phyloP scores from a whole-genome alignment of 441 rosid species.

The Erodium moschatum region DNA sequence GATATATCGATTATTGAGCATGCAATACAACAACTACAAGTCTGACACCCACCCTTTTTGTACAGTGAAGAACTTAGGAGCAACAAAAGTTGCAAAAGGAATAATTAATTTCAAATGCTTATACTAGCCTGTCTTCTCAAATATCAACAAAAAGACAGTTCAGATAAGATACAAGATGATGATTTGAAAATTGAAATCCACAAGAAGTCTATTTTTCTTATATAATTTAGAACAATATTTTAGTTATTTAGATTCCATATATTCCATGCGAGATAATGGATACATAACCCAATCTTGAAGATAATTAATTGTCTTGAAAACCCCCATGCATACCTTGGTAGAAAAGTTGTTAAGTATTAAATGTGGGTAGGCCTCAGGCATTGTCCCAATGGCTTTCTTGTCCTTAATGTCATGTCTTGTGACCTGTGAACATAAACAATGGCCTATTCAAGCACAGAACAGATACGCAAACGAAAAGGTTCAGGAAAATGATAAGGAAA shows the following conservation, averaged over 20 bases:
- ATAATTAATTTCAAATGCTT: not conserved
- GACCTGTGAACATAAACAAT: slow-evolving; percentile 37
- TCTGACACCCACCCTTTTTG: not conserved
- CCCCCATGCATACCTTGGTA: slow-evolving; percentile 38
- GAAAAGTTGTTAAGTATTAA: slow-evolving; percentile 69
- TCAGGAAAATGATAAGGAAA: slow-evolving; percentile 10
- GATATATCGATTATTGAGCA: not conserved
- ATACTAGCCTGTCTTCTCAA: not conserved
- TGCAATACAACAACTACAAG: not conserved
- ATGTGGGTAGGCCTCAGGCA: slow-evolving; percentile 92
- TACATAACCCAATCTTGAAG: not conserved
- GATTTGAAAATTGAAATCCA: not conserved
- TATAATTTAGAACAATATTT: not conserved
- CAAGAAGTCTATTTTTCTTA: not conserved
- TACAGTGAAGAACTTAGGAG: not conserved
- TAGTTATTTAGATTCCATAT: not conserved
- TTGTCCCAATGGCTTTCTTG: slow-evolving; percentile 64
- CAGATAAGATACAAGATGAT: not conserved
- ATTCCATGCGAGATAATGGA: not conserved
- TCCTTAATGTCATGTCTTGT: slow-evolving; percentile 80
- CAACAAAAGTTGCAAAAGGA: not conserved
- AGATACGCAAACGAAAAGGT: slow-evolving; percentile 12
- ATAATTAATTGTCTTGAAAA: not conserved
- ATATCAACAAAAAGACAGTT: not conserved
- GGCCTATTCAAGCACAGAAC: slow-evolving; percentile 11